Evolutionary conservation across 1,284 basidiomycete species (phyloP).

Genomic region (Cerrena zonata): DNA sequence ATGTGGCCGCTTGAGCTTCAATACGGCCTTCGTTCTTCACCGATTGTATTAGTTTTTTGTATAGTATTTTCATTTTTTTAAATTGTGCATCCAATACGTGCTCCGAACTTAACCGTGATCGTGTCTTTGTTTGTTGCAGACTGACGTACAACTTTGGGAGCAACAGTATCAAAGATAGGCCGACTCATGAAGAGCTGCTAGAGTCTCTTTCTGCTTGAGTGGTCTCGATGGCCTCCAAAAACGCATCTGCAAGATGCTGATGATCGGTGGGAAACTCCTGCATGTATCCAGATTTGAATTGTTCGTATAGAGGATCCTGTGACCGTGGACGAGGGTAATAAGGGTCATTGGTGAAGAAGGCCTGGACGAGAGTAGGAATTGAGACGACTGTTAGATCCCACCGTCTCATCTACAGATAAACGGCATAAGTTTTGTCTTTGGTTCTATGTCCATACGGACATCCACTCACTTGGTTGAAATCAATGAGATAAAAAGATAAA

Average conservation of each 20-base stretch:
- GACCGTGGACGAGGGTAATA: constrained; percentile 28
- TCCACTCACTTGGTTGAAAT: constrained; percentile 29
- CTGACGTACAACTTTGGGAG: too few species aligned
- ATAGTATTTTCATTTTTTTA: too few species aligned
- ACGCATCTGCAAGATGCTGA: not conserved
- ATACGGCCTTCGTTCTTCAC: too few species aligned
- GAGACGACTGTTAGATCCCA: constrained; percentile 15
- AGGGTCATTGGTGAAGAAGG: constrained; percentile 29
- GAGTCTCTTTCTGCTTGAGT: not conserved
- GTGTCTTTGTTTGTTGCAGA: too few species aligned
- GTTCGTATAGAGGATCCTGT: constrained; percentile 18
- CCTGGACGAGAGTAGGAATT: constrained; percentile 19
- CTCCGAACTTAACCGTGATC: too few species aligned
- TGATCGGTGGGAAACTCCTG: constrained; percentile 8
- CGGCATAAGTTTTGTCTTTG: too few species aligned
- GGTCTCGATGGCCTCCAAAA: constrained; percentile 4
- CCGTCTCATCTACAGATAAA: constrained; percentile 18
- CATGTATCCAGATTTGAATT: constrained; percentile 23
- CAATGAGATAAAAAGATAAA: constrained; percentile 22
- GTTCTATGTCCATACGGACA: too few species aligned
- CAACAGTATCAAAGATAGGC: not conserved
- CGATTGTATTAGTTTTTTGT: too few species aligned
- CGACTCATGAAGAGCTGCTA: too few species aligned
- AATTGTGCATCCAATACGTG: too few species aligned
- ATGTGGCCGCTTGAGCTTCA: too few species aligned